These are phyloP conservation scores for Ganoderma lingzhi DNA, from an alignment of 1,284 basidiomycete species.

Conservation along the genomic window DNA sequence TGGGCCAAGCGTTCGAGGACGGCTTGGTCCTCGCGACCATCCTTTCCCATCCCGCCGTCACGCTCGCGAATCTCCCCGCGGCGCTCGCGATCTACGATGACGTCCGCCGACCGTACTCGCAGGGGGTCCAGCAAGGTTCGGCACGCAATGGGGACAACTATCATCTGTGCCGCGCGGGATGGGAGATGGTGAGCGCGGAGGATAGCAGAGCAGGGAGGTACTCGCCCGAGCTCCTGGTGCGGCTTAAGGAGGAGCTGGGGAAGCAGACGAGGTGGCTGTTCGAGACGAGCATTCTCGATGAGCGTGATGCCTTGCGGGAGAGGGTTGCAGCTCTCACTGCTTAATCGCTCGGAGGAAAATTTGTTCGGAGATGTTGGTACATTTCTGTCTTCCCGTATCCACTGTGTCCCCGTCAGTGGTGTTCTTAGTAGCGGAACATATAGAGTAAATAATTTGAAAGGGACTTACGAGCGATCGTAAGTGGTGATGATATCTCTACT, in stretches of 20 bases:
- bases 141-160: slow-evolving; percentile 3
- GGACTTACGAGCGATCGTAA: too few relatives aligned
- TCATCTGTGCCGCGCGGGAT: not conserved
- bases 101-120: slow-evolving; percentile 39
- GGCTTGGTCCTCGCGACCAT: slow-evolving; percentile 39
- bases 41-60: slow-evolving; percentile 41
- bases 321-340: not conserved
- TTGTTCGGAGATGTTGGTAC: too few relatives aligned
- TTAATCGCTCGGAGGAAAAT: not conserved
- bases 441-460: too few relatives aligned
- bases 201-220: slow-evolving; percentile 15
- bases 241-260: not conserved
- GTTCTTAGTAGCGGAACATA: too few relatives aligned
- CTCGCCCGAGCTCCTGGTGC: slow-evolving; percentile 5
- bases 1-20: slow-evolving; percentile 48
- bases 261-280: not conserved
- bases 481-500: too few relatives aligned
- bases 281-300: slow-evolving; percentile 26
- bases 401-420: too few relatives aligned
- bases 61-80: slow-evolving; percentile 32
- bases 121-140: slow-evolving; percentile 21
- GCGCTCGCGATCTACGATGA: slow-evolving; percentile 46
- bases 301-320: not conserved
- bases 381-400: too few relatives aligned
- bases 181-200: slow-evolving; percentile 13